Percentiles rank a stretch among this genome's conserved stretches.
Conservation (phyloP, 441 rosid genomes). For the Oxalis stricta region DNA sequence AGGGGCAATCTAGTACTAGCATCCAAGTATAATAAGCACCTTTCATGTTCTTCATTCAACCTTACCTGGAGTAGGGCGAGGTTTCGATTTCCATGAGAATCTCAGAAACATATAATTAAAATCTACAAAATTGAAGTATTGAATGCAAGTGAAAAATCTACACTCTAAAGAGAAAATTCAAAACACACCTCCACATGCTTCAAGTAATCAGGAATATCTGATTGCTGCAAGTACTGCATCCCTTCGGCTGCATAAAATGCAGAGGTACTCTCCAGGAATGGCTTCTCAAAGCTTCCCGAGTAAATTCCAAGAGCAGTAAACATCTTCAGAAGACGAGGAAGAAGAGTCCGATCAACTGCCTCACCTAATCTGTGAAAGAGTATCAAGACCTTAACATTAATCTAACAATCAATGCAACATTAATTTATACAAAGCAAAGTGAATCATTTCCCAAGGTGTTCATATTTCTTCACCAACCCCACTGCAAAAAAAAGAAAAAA, state of each 20-base stretch:
- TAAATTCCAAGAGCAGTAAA: constrained; percentile 94
- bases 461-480: no score
- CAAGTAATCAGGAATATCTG: constrained; percentile 91
- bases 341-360: constrained; percentile 79
- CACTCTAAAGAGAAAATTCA: constrained; percentile 8
- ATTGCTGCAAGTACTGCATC: constrained; percentile 91
- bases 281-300: constrained; percentile 85
- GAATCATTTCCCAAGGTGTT: no score
- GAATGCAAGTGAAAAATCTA: no score
- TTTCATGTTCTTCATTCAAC: constrained; percentile 94
- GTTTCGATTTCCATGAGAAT: no score
- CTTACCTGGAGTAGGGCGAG: no score
- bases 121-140: no score
- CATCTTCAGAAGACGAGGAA: constrained; percentile 95
- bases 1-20: constrained; percentile 77
- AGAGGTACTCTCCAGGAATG: constrained; percentile 82
- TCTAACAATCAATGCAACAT: no score
- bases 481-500: no score
- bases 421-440: no score
- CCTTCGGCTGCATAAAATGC: constrained; percentile 97
- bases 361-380: constrained; percentile 78
- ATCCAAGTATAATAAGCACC: constrained; percentile 85
- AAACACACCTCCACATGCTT: constrained; percentile 86
- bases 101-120: no score
- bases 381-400: no score